Evolutionary conservation across 305 asterid species (phyloP).

Genomic region (Fraxinus latifolia): DNA sequence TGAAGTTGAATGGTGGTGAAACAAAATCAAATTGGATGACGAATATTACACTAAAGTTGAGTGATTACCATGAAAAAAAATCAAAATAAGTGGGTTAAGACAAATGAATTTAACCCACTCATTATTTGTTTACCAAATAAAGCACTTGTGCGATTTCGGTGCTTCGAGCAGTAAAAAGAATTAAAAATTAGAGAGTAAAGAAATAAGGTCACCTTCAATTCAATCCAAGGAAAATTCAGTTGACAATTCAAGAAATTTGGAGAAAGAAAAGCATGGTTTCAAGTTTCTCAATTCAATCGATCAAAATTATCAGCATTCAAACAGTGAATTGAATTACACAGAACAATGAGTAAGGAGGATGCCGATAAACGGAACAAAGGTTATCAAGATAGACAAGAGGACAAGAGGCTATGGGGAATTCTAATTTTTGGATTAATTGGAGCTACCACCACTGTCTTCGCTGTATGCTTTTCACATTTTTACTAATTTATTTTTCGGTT

Average conservation of each 20-base stretch:
- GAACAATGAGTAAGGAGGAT: constrained; percentile 46
- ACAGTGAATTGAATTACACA: background rate
- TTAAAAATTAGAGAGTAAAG: background rate
- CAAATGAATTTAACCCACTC: no score
- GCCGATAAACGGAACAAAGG: constrained; percentile 35
- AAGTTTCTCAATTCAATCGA: background rate
- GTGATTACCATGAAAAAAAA: no score
- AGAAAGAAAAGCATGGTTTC: background rate
- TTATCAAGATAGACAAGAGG: constrained; percentile 37
- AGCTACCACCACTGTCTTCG: constrained; percentile 72
- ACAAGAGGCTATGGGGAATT: constrained; percentile 59
- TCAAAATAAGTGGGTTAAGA: no score
- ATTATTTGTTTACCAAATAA: no score
- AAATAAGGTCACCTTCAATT: background rate
- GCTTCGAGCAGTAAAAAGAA: no score
- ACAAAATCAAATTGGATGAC: no score
- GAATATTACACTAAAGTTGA: no score
- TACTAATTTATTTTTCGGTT: background rate
- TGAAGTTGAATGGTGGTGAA: no score
- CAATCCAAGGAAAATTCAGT: background rate
- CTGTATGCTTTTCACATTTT: constrained; percentile 42
- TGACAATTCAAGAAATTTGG: background rate
- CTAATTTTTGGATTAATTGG: constrained; percentile 74
- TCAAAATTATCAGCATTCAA: background rate
- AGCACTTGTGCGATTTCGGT: no score